Base-by-base conservation (phyloP, 306 rosid species). In the Rosa rugosa region DNA sequence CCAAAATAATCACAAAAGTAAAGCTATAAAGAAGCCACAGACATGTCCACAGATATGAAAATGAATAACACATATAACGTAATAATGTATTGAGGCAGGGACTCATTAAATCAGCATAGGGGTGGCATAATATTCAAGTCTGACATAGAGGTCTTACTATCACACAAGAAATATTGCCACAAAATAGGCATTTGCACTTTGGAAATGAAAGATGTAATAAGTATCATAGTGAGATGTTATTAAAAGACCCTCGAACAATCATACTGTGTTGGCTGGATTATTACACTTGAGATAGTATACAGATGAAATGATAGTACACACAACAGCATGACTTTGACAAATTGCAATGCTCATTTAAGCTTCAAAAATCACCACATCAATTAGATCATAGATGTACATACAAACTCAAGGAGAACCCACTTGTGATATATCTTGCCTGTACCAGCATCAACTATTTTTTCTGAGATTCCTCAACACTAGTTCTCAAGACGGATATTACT, bases 401-500 rank as follows among this genome's bases (percentile, higher is more conserved):
- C 60, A 51, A 41, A 14, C 11, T 42, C 16, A 53, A 46, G 22
- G 49, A 44, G 20, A 12, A 60, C 9, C 46, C 25, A 62, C 47
- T 27, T 59, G 34, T 73, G 60, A 74, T n/a, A 25, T 49, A 72
- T 47, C 62, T 62, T 40, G 56, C 73, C 73, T 66, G 47, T 44
- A 82, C 80, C 56, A 73, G 27, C 75, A 69, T 91, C 83, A 87
- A 75, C n/a, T 47, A 63, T 76, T 83, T 80, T 83, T 79, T 78
- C 71, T 89, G 94, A 72, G 86, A 87, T 84, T 81, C 84, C 79
- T 91, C 90, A 11, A 95, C 89, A 75, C 86, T 87, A 67, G 82
- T 85, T 83, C 91, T 84, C 88, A 95, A 46, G 36, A 90, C 81
- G 82, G 97, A 91, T 76, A 93, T 92, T 46, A 93, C 98, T 67